Evolutionary conservation across 192 early-diverging fungal genomes (phyloP).

Genomic region (Podila horticola): DNA sequence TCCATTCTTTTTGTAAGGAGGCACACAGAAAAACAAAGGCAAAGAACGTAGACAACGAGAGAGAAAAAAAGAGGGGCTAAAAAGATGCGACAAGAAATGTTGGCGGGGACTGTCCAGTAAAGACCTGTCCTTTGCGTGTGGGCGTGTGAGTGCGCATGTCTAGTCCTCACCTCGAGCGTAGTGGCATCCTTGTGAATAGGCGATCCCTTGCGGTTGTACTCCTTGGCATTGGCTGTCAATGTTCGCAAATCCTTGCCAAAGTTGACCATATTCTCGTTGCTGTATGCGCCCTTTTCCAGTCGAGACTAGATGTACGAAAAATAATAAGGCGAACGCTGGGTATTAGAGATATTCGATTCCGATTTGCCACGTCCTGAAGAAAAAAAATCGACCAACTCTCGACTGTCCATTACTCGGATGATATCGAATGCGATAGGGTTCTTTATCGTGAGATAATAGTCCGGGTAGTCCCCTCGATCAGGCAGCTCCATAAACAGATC

Average conservation of each 20-base stretch:
- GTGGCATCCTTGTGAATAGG: constrained; percentile 48
- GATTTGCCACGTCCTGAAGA: background rate
- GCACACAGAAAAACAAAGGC: no score
- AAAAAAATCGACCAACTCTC: no score
- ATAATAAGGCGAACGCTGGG: background rate
- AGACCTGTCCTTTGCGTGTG: background rate
- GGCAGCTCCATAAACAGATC: constrained; percentile 87
- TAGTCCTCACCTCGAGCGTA: constrained; percentile 39
- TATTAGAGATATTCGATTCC: background rate
- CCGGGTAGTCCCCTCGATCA: constrained; percentile 82
- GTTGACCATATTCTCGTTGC: constrained; percentile 22
- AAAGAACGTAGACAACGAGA: background rate
- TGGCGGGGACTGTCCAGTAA: background rate
- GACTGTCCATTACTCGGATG: constrained; percentile 22
- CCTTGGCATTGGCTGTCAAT: constrained; percentile 48
- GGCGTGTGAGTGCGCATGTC: background rate
- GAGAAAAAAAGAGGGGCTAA: background rate
- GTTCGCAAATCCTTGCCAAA: constrained; percentile 34
- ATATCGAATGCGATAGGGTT: constrained; percentile 44
- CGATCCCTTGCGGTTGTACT: constrained; percentile 52
- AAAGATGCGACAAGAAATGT: background rate
- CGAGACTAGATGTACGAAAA: constrained; percentile 12
- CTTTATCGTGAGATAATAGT: constrained; percentile 73
- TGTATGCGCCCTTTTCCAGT: constrained; percentile 28
- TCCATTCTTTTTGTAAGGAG: no score